phyloP scores from a whole-genome alignment of 768 basidiomycete species.

The Royoungia palumana region DNA sequence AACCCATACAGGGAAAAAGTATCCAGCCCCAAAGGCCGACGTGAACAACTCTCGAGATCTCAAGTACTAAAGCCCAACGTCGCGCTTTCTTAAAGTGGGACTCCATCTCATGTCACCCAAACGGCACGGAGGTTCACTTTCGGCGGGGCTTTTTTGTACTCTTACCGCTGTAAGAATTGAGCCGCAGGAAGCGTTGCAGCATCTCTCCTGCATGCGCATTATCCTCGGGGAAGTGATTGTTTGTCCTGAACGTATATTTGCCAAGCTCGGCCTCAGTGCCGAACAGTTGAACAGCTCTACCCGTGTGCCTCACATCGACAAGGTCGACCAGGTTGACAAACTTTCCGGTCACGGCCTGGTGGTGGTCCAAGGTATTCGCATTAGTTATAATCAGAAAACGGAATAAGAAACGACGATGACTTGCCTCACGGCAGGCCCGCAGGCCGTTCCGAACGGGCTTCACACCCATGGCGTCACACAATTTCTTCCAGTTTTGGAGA shows the following conservation, averaged over 20 bases:
- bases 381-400: too few species aligned
- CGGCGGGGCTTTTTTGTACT: too few species aligned
- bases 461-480: slow-evolving; percentile 4
- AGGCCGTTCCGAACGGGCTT: slow-evolving; percentile 6
- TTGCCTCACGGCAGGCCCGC: slow-evolving; percentile 10
- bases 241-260: slow-evolving; percentile 1
- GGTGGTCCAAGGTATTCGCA: too few species aligned
- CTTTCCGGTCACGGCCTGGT: neutral
- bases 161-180: too few species aligned
- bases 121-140: too few species aligned
- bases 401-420: neutral
- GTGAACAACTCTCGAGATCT: too few species aligned
- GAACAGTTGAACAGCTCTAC: neutral
- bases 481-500: slow-evolving; percentile 7
- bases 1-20: too few species aligned
- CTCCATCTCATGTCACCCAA: too few species aligned
- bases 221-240: slow-evolving; percentile 15
- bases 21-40: too few species aligned
- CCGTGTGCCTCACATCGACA: slow-evolving; percentile 8
- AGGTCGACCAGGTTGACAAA: slow-evolving; percentile 21
- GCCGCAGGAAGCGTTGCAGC: slow-evolving; percentile 12
- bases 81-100: too few species aligned
- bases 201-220: slow-evolving; percentile 14
- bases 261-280: slow-evolving; percentile 6
- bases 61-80: too few species aligned